Base-by-base conservation (phyloP, 2,329 filamentous ascomycete species). In the Cyphellophora europaea region DNA sequence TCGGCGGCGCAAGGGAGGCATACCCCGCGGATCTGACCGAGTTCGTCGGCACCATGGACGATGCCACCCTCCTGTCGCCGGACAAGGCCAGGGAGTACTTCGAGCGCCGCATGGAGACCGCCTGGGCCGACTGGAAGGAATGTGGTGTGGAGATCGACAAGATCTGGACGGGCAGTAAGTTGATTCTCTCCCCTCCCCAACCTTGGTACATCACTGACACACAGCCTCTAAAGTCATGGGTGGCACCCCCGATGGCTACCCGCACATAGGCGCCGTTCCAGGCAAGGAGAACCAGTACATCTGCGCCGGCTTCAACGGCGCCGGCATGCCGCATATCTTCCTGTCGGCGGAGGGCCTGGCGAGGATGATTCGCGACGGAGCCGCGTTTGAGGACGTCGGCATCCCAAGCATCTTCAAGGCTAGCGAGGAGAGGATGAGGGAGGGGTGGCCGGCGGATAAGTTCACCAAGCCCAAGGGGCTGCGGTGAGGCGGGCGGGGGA, bases 281-380 rank as follows among this genome's bases (percentile, higher is more conserved):
- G 57, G 53, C 2, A 52, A 53, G 34, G 43, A 55, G 4, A 61
- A 63, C 1, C 50, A 79, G 17, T 77, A 71, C 63, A 58, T 76
- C 2, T 63, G 66, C 21, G 72, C 70, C 3, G 66, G 72, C 6
- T 80, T 79, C 42, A 77, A 78, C 45, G 77, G 77, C 1, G 73
- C 79, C 50, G 74, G 75, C 0, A 80, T 79, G 77, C 75, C 74
- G 2, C 53, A 74, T 21, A 74, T 73, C 36, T 71, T 61, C 12
- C 50, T 65, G 0, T 49, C 55, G 3, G 58, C 58, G 5, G 59
- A 62, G 42, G 76, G 71, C 0, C 44, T 82, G 36, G 69, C 67
- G 2, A 56, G 61, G 13, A 74, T 80, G 70, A 63, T 79, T 38
- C 28, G 53, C 11, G 45, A 50, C 39, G 57, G n/a, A n/a, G 21